Conservation (phyloP, 2,329 filamentous ascomycete species). For the Cladosporium sp. region DNA sequence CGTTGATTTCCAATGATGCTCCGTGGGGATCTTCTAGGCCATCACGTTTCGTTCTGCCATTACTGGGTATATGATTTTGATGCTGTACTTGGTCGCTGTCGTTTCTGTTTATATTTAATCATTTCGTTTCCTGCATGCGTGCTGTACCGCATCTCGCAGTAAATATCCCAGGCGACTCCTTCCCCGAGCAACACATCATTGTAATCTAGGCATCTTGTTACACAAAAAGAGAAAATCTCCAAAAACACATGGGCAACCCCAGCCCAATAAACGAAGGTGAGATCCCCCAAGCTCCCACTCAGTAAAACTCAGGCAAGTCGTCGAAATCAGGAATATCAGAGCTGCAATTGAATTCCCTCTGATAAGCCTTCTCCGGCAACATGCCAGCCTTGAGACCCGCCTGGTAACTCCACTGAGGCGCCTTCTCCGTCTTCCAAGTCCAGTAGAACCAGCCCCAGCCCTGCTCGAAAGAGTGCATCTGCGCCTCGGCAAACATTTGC, state of each 20-base stretch:
- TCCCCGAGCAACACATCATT: no score
- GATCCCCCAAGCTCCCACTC: neutral
- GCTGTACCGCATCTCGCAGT: neutral
- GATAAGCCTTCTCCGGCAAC: slow-evolving; percentile 55
- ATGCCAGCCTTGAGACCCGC: slow-evolving; percentile 71
- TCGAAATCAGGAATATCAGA: slow-evolving; percentile 37
- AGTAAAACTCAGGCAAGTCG: slow-evolving; percentile 44
- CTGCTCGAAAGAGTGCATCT: slow-evolving; percentile 91
- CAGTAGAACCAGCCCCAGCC: slow-evolving; percentile 99
- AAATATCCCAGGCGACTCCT: no score
- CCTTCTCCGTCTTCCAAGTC: slow-evolving; percentile 90
- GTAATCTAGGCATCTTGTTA: no score
- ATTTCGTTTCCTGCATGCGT: neutral
- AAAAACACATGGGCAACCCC: no score
- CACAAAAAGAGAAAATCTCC: no score
- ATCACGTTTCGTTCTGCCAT: no score
- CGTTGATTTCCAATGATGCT: no score
- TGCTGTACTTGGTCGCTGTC: no score
- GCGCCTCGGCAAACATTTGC: slow-evolving; percentile 84
- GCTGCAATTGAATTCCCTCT: slow-evolving; percentile 40
- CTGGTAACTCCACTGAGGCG: slow-evolving; percentile 89
- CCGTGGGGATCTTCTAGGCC: no score
- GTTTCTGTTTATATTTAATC: no score
- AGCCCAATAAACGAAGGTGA: no score
- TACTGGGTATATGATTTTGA: no score